phyloP scores from a whole-genome alignment of 441 rosid genomes.

The Euphorbia corollata region DNA sequence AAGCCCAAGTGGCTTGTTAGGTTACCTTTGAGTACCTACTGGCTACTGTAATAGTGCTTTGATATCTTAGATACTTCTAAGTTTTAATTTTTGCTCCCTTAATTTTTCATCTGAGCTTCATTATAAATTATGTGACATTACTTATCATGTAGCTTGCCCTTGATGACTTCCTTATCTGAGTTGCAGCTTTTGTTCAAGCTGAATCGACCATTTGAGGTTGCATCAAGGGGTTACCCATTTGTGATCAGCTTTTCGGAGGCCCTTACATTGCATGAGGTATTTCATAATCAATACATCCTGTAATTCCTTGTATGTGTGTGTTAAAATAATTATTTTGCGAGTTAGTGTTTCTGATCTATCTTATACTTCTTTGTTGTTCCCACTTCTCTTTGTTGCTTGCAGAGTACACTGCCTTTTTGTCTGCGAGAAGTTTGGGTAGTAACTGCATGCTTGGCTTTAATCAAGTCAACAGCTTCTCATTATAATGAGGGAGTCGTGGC shows the following conservation, averaged over 20 bases:
- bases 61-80: not conserved
- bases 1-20: not conserved
- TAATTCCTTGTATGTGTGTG: not conserved
- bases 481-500: slow-evolving; percentile 57
- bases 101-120: not conserved
- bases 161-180: not conserved
- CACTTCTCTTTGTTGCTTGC: slow-evolving; percentile 25
- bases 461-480: slow-evolving; percentile 63
- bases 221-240: slow-evolving; percentile 86
- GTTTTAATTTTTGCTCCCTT: not conserved
- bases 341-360: slow-evolving; percentile 20
- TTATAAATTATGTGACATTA: not conserved
- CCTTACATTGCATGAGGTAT: slow-evolving; percentile 77
- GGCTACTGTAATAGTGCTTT: not conserved
- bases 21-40: slow-evolving; percentile 2
- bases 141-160: not conserved
- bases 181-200: slow-evolving; percentile 85
- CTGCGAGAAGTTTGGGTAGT: slow-evolving; percentile 95
- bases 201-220: slow-evolving; percentile 92
- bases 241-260: slow-evolving; percentile 73
- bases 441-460: slow-evolving; percentile 79
- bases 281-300: slow-evolving; percentile 16
- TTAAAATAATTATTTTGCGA: slow-evolving; percentile 12
- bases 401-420: slow-evolving; percentile 78
- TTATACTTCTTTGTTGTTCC: slow-evolving; percentile 11